Evolutionary conservation across 208 protist genomes (phyloP), one percentile per base, ranked within the genome.

Genomic region (Leptomonas pyrrhocoris): DNA sequence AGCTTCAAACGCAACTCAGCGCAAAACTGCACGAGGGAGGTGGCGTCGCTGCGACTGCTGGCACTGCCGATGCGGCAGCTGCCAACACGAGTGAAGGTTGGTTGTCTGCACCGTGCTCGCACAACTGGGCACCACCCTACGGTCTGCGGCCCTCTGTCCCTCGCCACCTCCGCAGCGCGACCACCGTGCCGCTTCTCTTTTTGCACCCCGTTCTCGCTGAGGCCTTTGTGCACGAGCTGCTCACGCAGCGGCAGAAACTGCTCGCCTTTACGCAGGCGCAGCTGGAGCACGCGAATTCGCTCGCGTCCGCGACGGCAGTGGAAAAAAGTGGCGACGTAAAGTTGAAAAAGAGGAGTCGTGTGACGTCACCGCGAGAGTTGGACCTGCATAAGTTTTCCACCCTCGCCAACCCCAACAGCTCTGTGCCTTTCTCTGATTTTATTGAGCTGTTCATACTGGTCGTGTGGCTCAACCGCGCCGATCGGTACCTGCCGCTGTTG

Each of bases 151-250:
- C 38, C 23, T n/a, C 71, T 16, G 79, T 88, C 23, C 88, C 88
- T 2, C 73, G 62, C 34, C 88, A 93, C 46, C 72, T 93, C 12
- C 77, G 88, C 56, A 79, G 76, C 49, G 38, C 49, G 9, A 42
- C 18, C 18, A 19, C 67, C 23, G 76, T 76, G 19, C 69, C 73
- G 16, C 67, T 86, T 18, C 50, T 94, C 18, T 57, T 68, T 16
- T 45, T 92, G 16, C 74, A 87, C 51, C 84, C 86, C 9, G 45
- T 94, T n/a, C 72, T 92, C 31, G 89, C 83, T 1, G 89, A 94
- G 71, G 74, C 70, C 28, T 68, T 89, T 28, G 74, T 94, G 54
- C 80, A 85, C 64, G 77, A 84, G 68, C 42, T 94, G 48, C 55
- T 92, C 13, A 82, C 80, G 9, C 79, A 90, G 61, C 84, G 89